Conservation (phyloP, 1,139 yeast genomes). For the Debaryomycetaceae sp. region DNA sequence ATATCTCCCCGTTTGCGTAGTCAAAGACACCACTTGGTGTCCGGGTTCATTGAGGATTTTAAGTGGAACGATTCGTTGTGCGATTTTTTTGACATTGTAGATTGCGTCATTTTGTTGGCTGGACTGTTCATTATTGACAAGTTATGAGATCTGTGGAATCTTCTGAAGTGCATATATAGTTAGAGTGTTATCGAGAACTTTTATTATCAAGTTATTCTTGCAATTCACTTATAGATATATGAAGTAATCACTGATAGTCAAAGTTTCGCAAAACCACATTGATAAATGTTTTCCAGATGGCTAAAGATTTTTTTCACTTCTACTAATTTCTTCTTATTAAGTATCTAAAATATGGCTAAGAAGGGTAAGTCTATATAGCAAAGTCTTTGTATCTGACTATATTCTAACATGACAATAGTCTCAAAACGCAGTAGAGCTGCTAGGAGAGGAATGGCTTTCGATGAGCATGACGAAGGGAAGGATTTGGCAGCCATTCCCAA, state of each 20-base stretch:
- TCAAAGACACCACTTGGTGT: conserved; percentile 17
- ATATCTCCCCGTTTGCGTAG: conserved; percentile 6
- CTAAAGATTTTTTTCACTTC: background rate
- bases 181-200: no score
- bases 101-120: no score
- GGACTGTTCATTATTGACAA: no score
- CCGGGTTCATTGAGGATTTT: background rate
- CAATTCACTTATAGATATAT: background rate
- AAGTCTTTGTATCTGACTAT: background rate
- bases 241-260: background rate
- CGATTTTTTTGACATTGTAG: no score
- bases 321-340: background rate
- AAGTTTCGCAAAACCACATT: background rate
- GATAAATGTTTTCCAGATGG: background rate
- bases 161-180: background rate
- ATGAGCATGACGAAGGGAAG: conserved; percentile 42
- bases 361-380: conserved; percentile 20
- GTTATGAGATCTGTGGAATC: no score
- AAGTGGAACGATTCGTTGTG: background rate
- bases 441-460: conserved; percentile 54
- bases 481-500: conserved; percentile 53
- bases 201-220: no score
- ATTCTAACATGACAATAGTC: conserved; percentile 27
- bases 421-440: conserved; percentile 78
- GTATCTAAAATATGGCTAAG: conserved; percentile 21